phyloP scores from a whole-genome alignment of 768 basidiomycete genomes.

The Amanita thiersii region DNA sequence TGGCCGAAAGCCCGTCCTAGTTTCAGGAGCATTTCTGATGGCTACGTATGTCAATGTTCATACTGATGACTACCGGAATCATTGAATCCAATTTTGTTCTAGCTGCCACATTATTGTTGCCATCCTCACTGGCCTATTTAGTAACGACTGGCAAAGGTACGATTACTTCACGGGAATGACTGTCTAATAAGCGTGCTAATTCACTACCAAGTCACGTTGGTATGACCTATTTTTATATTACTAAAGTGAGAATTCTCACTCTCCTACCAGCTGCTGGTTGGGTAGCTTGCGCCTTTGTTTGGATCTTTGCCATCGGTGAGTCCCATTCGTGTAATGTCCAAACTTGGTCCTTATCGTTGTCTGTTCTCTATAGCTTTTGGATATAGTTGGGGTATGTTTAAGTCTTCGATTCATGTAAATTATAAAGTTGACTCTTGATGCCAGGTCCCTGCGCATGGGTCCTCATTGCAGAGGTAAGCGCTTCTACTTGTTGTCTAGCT shows the following conservation, averaged over 20 bases:
- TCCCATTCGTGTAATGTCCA: slow-evolving; percentile 1
- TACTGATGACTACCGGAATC: slow-evolving; percentile 8
- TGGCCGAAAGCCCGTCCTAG: slow-evolving; percentile 65
- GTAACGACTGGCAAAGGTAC: slow-evolving; percentile 57
- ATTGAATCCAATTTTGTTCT: slow-evolving; percentile 3
- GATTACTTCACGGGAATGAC: too few relatives aligned
- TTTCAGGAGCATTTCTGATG: slow-evolving; percentile 73
- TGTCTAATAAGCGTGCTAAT: too few relatives aligned
- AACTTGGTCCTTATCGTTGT: neutral
- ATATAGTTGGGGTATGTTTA: slow-evolving; percentile 59
- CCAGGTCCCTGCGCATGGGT: slow-evolving; percentile 67
- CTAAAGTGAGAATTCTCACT: neutral
- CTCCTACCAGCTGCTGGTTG: slow-evolving; percentile 57
- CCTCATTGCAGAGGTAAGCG: slow-evolving; percentile 51
- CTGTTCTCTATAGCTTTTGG: slow-evolving; percentile 44
- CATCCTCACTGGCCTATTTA: slow-evolving; percentile 51
- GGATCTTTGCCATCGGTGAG: slow-evolving; percentile 65
- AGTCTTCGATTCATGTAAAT: neutral
- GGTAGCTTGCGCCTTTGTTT: slow-evolving; percentile 62
- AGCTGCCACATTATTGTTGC: slow-evolving; percentile 69
- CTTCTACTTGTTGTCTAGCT: too few relatives aligned
- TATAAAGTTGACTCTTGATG: neutral
- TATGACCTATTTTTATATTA: neutral
- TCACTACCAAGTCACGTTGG: too few relatives aligned
- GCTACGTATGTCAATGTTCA: slow-evolving; percentile 38